Percentiles rank a stretch among this genome's conserved stretches.
Conservation (phyloP, 495 filamentous ascomycete species). For the Penicillium salamii region DNA sequence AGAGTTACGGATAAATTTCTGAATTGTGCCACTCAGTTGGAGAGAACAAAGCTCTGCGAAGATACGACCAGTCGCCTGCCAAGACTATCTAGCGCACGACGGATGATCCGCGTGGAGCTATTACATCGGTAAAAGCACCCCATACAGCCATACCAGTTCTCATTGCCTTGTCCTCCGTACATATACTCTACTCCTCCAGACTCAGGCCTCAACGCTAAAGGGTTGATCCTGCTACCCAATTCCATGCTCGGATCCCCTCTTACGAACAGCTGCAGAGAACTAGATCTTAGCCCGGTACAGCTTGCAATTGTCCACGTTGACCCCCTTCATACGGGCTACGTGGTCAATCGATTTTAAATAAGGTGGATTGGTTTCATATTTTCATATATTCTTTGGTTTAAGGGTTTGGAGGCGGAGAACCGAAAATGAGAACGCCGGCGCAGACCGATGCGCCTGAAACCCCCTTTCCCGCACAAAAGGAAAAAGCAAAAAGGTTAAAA, state of each 20-base stretch:
- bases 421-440: constrained; percentile 10
- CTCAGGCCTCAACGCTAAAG: not conserved
- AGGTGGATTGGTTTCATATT: constrained; percentile 2
- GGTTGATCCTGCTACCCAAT: constrained; percentile 16
- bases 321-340: constrained; percentile 2
- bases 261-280: not conserved
- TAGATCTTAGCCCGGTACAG: not conserved
- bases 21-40: too few relatives aligned
- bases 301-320: constrained; percentile 3
- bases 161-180: too few relatives aligned
- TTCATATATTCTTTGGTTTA: not conserved
- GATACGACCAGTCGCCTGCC: constrained; percentile 13
- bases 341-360: constrained; percentile 8
- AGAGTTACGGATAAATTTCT: too few relatives aligned
- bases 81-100: constrained; percentile 5
- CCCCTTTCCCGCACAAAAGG: constrained; percentile 17
- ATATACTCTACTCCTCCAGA: not conserved
- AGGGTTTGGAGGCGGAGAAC: not conserved
- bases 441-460: constrained; percentile 23
- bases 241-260: constrained; percentile 1
- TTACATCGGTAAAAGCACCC: constrained; percentile 4
- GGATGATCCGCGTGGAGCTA: constrained; percentile 13
- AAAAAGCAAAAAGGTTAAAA: constrained; percentile 11
- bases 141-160: too few relatives aligned
- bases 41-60: constrained; percentile 4